Conservation (phyloP, 306 rosid species). For the Cicer arietinum region DNA sequence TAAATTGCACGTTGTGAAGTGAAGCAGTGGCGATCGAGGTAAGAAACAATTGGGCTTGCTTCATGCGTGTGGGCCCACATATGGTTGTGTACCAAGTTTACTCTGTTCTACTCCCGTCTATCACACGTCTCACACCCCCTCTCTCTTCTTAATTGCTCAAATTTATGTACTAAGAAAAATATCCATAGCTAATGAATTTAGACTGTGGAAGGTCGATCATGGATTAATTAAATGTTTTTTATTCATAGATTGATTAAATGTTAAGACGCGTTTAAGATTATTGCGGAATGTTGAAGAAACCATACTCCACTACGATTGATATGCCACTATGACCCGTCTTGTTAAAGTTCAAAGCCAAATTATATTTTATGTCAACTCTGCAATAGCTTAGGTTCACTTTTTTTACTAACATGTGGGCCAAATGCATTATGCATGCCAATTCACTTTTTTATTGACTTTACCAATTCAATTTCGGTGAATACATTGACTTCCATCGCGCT, state of each 20-base stretch:
- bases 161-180: background rate
- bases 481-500: constrained; percentile 44
- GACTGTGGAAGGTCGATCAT: no score
- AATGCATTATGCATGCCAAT: constrained; percentile 2
- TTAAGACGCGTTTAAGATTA: background rate
- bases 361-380: background rate
- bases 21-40: background rate
- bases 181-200: no score
- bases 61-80: constrained; percentile 44
- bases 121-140: constrained; percentile 16
- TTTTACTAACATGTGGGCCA: constrained; percentile 35
- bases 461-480: constrained; percentile 46
- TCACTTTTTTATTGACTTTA: constrained; percentile 49
- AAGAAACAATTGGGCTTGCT: background rate
- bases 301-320: constrained; percentile 65
- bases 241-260: background rate
- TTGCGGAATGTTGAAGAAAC: constrained; percentile 57
- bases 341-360: background rate
- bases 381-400: background rate
- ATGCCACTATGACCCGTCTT: constrained; percentile 58
- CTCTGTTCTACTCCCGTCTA: constrained; percentile 26
- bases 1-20: constrained; percentile 17
- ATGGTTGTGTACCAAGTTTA: constrained; percentile 7
- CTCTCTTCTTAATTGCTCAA: background rate
- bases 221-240: no score